Conservation (phyloP, 305 asterid species). For the Nicotiana rustica region DNA sequence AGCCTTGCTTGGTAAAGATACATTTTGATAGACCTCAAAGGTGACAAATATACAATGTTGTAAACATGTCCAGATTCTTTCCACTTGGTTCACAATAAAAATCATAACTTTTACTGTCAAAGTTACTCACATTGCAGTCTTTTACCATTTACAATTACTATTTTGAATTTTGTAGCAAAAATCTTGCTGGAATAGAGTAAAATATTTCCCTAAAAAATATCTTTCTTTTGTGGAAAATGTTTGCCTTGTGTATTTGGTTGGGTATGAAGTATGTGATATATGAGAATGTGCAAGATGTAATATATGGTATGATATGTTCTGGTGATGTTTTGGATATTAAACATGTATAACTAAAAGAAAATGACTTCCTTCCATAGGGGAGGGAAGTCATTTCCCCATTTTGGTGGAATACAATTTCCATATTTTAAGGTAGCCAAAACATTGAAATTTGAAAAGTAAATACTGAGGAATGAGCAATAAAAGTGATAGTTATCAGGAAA, state of each 20-base stretch:
- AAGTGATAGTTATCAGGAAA: background rate
- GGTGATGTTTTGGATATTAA: background rate
- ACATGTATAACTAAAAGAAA: background rate
- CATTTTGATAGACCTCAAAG: constrained; percentile 25
- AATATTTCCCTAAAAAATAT: background rate
- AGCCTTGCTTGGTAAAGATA: background rate
- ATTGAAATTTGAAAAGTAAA: background rate
- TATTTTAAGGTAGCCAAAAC: background rate
- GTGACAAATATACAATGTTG: constrained; percentile 19
- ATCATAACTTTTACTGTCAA: background rate
- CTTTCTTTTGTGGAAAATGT: background rate
- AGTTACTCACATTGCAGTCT: background rate
- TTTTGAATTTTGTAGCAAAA: background rate
- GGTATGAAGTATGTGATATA: background rate
- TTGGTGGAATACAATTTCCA: background rate
- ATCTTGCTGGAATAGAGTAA: background rate
- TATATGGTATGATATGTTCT: background rate
- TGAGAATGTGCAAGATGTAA: background rate
- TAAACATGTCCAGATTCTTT: constrained; percentile 29
- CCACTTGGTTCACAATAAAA: background rate
- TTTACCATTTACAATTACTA: background rate
- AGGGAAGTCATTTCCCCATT: background rate
- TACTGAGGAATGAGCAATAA: background rate
- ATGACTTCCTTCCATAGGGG: no score
- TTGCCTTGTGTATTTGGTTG: background rate